Conservation (phyloP, 2,329 filamentous ascomycete species). For the Trichoderma endophyticum region DNA sequence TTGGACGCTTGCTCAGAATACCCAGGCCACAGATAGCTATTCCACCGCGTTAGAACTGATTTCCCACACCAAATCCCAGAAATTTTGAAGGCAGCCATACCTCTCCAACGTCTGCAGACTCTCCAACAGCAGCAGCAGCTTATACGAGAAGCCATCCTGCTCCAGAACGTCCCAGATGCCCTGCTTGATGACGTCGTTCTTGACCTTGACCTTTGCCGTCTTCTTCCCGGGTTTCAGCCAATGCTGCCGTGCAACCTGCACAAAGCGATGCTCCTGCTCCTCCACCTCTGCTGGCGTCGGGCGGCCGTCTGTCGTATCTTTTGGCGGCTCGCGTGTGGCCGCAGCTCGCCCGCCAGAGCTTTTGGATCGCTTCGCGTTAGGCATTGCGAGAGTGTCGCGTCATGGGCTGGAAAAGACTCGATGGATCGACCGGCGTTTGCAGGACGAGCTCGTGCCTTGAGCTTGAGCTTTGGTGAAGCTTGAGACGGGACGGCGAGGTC, state of each 20-base stretch:
- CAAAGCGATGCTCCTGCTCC: conserved; percentile 68
- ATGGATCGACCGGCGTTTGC: neutral
- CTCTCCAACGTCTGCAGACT: conserved; percentile 86
- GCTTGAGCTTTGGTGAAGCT: neutral
- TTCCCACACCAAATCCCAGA: neutral
- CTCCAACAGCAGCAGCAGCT: conserved; percentile 78
- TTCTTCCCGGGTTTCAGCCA: conserved; percentile 71
- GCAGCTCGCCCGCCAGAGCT: conserved; percentile 45
- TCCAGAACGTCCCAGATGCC: conserved; percentile 88
- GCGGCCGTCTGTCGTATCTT: conserved; percentile 37
- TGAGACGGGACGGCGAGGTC: neutral
- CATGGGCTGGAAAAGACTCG: conserved; percentile 5
- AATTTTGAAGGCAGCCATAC: conserved; percentile 38
- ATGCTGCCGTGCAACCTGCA: conserved; percentile 74
- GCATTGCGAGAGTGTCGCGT: conserved; percentile 42
- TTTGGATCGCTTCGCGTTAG: conserved; percentile 58
- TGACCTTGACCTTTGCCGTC: conserved; percentile 65
- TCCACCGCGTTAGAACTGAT: conserved; percentile 25
- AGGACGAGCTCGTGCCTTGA: neutral
- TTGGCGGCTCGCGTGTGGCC: conserved; percentile 34
- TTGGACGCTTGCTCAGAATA: conserved; percentile 88
- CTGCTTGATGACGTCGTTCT: conserved; percentile 80
- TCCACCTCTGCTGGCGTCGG: conserved; percentile 65
- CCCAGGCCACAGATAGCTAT: conserved; percentile 88
- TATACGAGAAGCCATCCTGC: conserved; percentile 72